A percentile compares a stretch with the other conserved stretches of the same genome.
phyloP scores from a whole-genome alignment of 305 asterid species.

The Fraxinus sp. region DNA sequence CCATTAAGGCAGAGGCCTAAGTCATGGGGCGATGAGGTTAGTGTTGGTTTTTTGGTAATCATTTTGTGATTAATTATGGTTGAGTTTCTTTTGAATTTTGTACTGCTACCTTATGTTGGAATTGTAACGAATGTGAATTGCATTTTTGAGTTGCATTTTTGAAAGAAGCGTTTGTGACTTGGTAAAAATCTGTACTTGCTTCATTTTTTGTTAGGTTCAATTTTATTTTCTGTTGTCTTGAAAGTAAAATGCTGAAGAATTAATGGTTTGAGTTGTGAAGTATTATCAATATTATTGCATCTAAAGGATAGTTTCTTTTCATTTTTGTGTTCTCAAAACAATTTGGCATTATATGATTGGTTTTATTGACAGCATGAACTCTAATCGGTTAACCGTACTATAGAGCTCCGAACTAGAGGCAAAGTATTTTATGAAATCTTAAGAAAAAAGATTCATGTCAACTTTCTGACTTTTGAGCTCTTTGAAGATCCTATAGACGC shows the following conservation, averaged over 20 bases:
- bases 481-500: background rate
- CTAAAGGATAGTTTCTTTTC: constrained; percentile 4
- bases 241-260: background rate
- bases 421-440: background rate
- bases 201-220: constrained; percentile 4
- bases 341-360: background rate
- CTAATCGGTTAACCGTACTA: background rate
- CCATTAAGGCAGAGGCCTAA: constrained; percentile 75
- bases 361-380: background rate
- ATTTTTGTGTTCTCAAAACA: background rate
- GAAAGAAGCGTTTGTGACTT: constrained; percentile 5
- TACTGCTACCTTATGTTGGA: constrained; percentile 6
- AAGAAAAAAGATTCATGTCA: background rate
- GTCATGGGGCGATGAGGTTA: constrained; percentile 96
- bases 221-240: background rate
- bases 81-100: constrained; percentile 10
- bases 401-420: background rate
- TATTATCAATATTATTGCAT: background rate
- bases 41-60: constrained; percentile 24
- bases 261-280: constrained; percentile 15
- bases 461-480: background rate
- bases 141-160: constrained; percentile 5
- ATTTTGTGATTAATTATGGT: background rate
- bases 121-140: background rate
- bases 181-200: constrained; percentile 10